Base-by-base conservation (phyloP, 345 rosid species). In the Excoecaria cochinchinensis region DNA sequence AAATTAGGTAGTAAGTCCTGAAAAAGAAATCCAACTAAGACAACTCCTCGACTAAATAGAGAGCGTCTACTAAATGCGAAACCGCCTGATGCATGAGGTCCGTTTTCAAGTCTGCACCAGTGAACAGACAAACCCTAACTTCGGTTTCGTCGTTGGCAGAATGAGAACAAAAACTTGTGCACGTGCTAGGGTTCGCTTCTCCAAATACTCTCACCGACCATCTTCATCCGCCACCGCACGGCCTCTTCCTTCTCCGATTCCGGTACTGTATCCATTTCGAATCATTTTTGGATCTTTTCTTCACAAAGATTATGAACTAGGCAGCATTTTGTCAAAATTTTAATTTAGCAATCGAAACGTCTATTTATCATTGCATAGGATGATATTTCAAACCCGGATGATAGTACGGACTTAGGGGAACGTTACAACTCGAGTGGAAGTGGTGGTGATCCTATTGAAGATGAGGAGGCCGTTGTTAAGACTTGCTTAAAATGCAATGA, bases 91-190 rank as follows among this genome's bases (percentile, higher is more conserved):
- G 31, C 31, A 31, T 31, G 31, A 31, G 31, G 1, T 31, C 31
- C 31, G 31, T 31, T 31, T 31, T 31, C 2, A 31, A 31, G 31
- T 31, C 31, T 31, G 31, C 31, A 5, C 48, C 48, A 5, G 10
- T 44, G 6, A 24, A 9, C 11, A 62, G 67, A 40, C 1, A 65
- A 65, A 19, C 69, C 69, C 69, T 62, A 62, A 36, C 25, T 21
- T 22, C 15, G 14, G 40, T 6, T 15, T 40, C 22, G 17, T 17
- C 17, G 24, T 40, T 65, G 3, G 12, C 16, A 67, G 21, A 46
- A 68, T 68, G 71, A 68, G 58, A 68, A 68, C 58, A 9, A 68
- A 68, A 68, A 15, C 21, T 7, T 39, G 40, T 42, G 58, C 21
- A 16, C 56, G 40, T 42, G 58, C 58, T 4, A 50, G 36, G 55